Base-by-base conservation (phyloP, 1,284 basidiomycete genomes). In the Meira nashicola region DNA sequence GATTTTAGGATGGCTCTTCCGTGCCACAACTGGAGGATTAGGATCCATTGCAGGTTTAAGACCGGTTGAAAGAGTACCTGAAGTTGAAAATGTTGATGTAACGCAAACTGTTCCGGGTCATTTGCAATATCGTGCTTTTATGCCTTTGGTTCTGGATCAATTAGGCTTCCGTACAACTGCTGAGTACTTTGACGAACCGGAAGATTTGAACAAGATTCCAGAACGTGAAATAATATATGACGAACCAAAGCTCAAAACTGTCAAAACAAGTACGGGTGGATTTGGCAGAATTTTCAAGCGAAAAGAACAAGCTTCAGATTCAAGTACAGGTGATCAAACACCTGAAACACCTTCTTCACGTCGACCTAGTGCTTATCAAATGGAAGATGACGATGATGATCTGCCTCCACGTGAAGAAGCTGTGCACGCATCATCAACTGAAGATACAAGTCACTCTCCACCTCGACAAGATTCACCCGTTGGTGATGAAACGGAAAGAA, bases 101-200 rank as follows among this genome's bases (percentile, higher is more conserved):
- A 78, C 76, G 0, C 66, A 75, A 19, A 57, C 71, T 2, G 75
- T 78, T 10, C 76, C 76, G 0, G 76, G 76, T 7, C 76, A 78
- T 51, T 59, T 78, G 2, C 65, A 65, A 15, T 78, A 78, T 48
- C 71, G 76, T 15, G 67, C 75, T 1, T 51, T 76, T 50, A 78
- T 74, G 66, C 76, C 76, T 23, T 64, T 77, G 7, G 73, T 78
- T 10, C 64, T 78, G 17, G 61, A 71, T 50, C 71, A 78, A 65
- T 66, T 78, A 4, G 75, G 75, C 39, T 78, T 78, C 63, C 64
- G 68, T 39, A 71, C 69, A 15, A 77, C 74, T 0, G 75, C 75
- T 1, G 76, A 78, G 60, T 78, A 76, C 67, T 78, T 78, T 64
- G 76, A 78, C 57, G 76, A 78, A 63, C 76, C 76, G 5, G 76